Base-by-base conservation (phyloP, 805 yeast species). In the Kluyveromyces dobzhanskii region DNA sequence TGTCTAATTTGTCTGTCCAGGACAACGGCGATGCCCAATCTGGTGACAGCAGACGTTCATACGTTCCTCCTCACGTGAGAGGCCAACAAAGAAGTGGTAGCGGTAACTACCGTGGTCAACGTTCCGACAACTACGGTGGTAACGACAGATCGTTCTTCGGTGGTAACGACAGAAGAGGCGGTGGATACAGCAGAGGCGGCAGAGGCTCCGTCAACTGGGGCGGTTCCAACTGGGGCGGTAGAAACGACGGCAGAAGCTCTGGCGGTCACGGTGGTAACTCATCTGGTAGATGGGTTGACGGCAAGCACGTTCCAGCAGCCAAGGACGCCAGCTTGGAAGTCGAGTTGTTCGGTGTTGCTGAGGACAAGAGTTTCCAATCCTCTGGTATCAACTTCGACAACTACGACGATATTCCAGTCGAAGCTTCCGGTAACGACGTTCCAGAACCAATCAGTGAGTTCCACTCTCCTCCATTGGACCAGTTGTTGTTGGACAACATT, bases 361-460 rank as follows among this genome's bases (percentile, higher is more conserved):
- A 66, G 30, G 73, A 70, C 46, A 73, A 86, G 53, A 56, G 61
- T 29, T 78, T 80, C 70, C 96, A 85, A 71, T 79, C 94, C 38
- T 83, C 95, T 28, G 99, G 99, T 74, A 92, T 92, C 68, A 92
- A 92, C 71, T 92, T 92, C 59, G 99, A 94, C 66, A 87, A 85
- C 72, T 92, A 92, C 66, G 99, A 92, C 63, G 97, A 94, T 44
- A 92, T 92, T 48, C 98, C 98, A 44, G 97, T 92, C 47, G 97
- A 92, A 67, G 99, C 97, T 36, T 68, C 94, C 35, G 99, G 99
- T 68, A 82, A 81, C 29, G 77, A 82, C 44, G 95, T 86, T 40
- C 98, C 98, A 45, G 97, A 88, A 60, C 87, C 97, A 48, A 84
- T 92, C 53, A 67, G 80, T 46, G 69, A 82, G 40, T 92, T 92